phyloP scores from a whole-genome alignment of 1,139 yeast species.

The Magnusiomyces suaveolens region DNA sequence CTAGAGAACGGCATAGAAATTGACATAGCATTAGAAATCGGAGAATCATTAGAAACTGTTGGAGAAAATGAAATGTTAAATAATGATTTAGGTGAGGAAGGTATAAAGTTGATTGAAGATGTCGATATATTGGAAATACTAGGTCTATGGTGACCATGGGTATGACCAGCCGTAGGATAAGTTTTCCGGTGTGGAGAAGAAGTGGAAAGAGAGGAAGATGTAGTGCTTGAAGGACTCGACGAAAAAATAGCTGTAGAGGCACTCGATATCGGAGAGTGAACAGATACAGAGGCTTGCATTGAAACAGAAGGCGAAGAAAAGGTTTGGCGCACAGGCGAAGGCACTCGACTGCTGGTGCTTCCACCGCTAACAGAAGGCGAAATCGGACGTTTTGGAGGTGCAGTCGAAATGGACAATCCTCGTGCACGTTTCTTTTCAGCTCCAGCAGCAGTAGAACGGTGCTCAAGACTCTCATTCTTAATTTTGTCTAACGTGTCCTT shows the following conservation, averaged over 20 bases:
- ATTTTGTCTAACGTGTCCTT: conserved; percentile 83
- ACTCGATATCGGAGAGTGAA: conserved; percentile 16
- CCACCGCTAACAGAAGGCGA: conserved; percentile 11
- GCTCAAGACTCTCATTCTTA: conserved; percentile 67
- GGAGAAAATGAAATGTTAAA: conserved; percentile 9
- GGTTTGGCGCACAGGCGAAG: conserved; percentile 12
- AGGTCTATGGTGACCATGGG: conserved; percentile 8
- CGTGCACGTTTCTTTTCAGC: conserved; percentile 17
- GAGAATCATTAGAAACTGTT: conserved; percentile 1
- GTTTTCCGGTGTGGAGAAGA: conserved; percentile 13
- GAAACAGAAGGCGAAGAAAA: conserved; percentile 11
- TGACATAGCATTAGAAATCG: conserved; percentile 1
- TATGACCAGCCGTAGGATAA: conserved; percentile 3
- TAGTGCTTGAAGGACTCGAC: conserved; percentile 17
- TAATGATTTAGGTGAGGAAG: conserved; percentile 7
- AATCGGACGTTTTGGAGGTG: conserved; percentile 14
- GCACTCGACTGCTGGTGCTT: conserved; percentile 4
- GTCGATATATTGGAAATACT: conserved; percentile 12
- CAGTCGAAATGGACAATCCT: conserved; percentile 22
- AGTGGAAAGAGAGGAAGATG: conserved; percentile 9
- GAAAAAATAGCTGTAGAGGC: conserved; percentile 9
- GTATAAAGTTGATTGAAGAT: conserved; percentile 8
- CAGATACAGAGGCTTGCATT: conserved; percentile 14
- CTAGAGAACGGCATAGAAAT: background rate
- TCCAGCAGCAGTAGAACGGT: conserved; percentile 10